Percentiles rank a stretch among this genome's conserved stretches.
Conservation (phyloP, 768 basidiomycete species). For the Pleurotus djamor region DNA sequence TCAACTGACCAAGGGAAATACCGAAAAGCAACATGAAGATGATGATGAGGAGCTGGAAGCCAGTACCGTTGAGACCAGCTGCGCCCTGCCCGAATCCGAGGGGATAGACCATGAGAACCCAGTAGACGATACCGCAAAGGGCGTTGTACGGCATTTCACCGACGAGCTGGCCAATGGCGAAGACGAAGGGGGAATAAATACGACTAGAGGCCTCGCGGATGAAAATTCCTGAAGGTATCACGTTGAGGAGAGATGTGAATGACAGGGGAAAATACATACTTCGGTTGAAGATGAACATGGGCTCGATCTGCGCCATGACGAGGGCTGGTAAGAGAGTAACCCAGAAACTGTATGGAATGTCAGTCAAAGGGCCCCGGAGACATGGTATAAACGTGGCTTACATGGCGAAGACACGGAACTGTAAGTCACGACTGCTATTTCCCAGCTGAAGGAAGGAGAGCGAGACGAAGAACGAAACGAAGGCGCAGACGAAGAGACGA, state of each 20-base stretch:
- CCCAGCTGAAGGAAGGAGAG: constrained; percentile 80
- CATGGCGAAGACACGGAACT: constrained; percentile 83
- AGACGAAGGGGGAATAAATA: constrained; percentile 85
- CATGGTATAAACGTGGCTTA: no score
- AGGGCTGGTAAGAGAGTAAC: constrained; percentile 67
- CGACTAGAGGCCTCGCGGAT: constrained; percentile 68
- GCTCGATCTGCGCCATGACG: constrained; percentile 80
- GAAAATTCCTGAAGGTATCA: constrained; percentile 27
- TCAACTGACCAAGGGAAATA: constrained; percentile 71
- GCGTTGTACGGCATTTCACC: constrained; percentile 80
- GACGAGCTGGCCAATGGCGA: constrained; percentile 78
- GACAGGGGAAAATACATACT: constrained; percentile 15
- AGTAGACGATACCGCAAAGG: constrained; percentile 72
- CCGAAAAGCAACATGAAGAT: constrained; percentile 64
- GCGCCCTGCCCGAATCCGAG: constrained; percentile 66
- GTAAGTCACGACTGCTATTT: constrained; percentile 59
- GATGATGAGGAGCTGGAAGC: constrained; percentile 69
- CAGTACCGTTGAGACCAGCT: constrained; percentile 59
- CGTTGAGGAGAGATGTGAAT: neutral
- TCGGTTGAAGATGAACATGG: constrained; percentile 77
- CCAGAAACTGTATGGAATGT: constrained; percentile 49
- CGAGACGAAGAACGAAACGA: constrained; percentile 70
- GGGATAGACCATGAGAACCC: constrained; percentile 73
- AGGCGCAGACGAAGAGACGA: constrained; percentile 72
- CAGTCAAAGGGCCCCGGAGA: no score